Base-by-base conservation (phyloP, 2,329 filamentous ascomycete species). In the Aulographum hederae region DNA sequence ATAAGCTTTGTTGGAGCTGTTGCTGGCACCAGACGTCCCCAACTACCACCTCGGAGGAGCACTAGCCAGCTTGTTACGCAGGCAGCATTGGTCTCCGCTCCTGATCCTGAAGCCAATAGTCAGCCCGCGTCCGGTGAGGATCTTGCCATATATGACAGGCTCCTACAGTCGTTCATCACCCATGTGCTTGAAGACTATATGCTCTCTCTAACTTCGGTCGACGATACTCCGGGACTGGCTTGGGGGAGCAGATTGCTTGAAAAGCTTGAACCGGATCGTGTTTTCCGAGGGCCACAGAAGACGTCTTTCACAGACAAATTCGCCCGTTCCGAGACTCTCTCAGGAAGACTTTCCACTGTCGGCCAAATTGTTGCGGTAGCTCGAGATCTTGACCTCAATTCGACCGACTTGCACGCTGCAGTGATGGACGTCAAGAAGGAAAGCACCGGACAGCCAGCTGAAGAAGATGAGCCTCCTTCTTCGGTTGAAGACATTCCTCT, bases 101-200 rank as follows among this genome's bases (percentile, higher is more conserved):
- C 65, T 17, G 70, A 74, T 43, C 69, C 69, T 1, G 71, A 75
- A 47, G 60, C 47, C 1, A 58, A 65, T 37, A 48, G 45, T 10
- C 58, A 60, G 12, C 43, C 53, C 1, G 53, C 57, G 5, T 57
- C 54, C 5, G 44, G 47, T 4, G 60, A 62, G 21, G 78, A 85
- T 47, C 57, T 56, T 2, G 65, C 61, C 6, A 57, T 84, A 37
- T 69, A 76, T 43, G 60, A 60, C 21, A 69, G 66, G 35, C 57
- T 86, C 12, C 53, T 86, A 16, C 74, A 81, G 45, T 73, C 74
- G 2, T 85, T 89, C 48, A 62, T 81, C n/a, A 81, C 77, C 0
- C 78, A 79, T 46, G 56, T 85, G 13, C 54, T 85, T 8, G 78
- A 85, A 46, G 67, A 75, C 28, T 86, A 81, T 41, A 64, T 80